Base-by-base conservation (phyloP, 2,329 filamentous ascomycete genomes). In the Fonsecaea nubica region DNA sequence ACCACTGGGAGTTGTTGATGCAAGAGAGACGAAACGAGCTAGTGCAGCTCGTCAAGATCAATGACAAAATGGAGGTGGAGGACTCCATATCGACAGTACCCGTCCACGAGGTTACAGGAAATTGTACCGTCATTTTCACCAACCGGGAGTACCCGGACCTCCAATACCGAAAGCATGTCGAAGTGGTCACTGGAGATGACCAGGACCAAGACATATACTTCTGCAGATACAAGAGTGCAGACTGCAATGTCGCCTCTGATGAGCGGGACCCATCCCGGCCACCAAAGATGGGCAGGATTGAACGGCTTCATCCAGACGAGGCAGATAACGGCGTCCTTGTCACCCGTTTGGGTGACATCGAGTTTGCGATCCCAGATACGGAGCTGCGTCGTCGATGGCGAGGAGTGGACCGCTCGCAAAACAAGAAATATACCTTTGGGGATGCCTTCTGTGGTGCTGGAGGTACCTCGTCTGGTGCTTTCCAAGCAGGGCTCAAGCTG, bases 401-500 rank as follows among this genome's bases (percentile, higher is more conserved):
- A n/a, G 64, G 58, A 32, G 9, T 1, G 42, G 42, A 7, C 18
- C 15, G 7, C 15, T 42, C n/a, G 1, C 25, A 32, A 32, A 18
- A 30, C 13, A 68, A 54, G 81, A 80, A 8, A 45, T 92, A 92
- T 67, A 90, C 87, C 0, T 86, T 89, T 30, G 90, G 87, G 1
- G 92, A 95, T 73, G 83, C 85, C 0, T 95, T 92, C 69, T 90
- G 87, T 38, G 91, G 92, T 1, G 90, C 86, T 1, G 91, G 92
- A 0, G 92, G 92, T 4, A 86, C 87, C 0, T 90, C 90, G 0
- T 80, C 84, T 2, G 92, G 90, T 0, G 90, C 90, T 0, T 64
- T 74, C 12, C 74, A 79, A 57, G 86, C 86, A 0, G 90, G 90
- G 0, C 78, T 93, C 13, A 77, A 81, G 3, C 74, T 92, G 0